Conservation (phyloP, 495 filamentous ascomycete species). For the Annulohypoxylon stygium region DNA sequence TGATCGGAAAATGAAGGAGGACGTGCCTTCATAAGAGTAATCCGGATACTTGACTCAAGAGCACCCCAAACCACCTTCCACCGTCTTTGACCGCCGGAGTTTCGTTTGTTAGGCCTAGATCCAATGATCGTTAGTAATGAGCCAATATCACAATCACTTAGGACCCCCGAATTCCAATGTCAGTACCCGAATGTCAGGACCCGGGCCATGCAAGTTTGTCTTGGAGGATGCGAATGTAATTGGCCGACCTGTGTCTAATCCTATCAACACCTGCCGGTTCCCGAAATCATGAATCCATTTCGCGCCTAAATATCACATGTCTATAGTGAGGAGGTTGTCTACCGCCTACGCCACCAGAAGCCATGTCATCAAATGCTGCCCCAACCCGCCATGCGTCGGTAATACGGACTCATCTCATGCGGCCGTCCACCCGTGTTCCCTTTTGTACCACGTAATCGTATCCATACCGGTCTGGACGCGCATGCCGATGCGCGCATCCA, state of each 20-base stretch:
- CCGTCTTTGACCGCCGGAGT: not conserved
- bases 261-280: constrained; percentile 1
- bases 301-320: constrained; percentile 10
- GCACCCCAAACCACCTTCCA: not conserved
- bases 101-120: not conserved
- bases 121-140: not conserved
- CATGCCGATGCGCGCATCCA: constrained; percentile 88
- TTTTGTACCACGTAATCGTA: constrained; percentile 77
- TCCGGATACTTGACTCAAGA: not conserved
- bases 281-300: constrained; percentile 4
- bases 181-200: constrained; percentile 5
- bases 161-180: not conserved
- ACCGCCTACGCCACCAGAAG: not conserved
- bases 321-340: constrained; percentile 17
- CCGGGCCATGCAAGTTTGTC: not conserved
- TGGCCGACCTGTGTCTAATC: not conserved
- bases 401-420: constrained; percentile 15
- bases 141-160: constrained; percentile 2
- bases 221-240: not conserved
- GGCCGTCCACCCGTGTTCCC: constrained; percentile 55
- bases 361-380: constrained; percentile 19
- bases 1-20: not conserved
- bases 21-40: not conserved
- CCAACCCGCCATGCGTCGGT: not conserved
- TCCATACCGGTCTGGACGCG: constrained; percentile 84